phyloP scores from a whole-genome alignment of 2,329 filamentous ascomycete species.

The Colletotrichum sp. region DNA sequence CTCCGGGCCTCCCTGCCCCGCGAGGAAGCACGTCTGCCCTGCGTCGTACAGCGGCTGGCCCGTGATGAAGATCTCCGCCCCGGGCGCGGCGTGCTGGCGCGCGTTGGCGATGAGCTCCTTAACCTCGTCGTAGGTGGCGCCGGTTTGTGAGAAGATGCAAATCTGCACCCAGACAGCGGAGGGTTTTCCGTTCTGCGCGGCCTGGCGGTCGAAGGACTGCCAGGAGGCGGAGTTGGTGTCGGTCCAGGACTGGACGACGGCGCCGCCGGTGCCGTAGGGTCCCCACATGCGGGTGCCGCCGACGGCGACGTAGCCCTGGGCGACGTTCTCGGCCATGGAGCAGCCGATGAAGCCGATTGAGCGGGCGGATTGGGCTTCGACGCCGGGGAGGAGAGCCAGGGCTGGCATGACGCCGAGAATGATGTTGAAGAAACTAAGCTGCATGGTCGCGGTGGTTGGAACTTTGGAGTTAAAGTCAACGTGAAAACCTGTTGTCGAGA shows the following conservation, averaged over 20 bases:
- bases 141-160: not conserved
- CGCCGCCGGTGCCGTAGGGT: not conserved
- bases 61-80: not conserved
- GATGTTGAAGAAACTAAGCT: not conserved
- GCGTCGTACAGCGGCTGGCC: not conserved
- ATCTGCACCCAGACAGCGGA: not conserved
- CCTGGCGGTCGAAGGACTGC: not conserved
- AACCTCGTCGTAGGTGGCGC: not conserved
- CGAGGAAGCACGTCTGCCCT: not conserved
- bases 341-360: not conserved
- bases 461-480: accelerated
- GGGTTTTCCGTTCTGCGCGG: not conserved
- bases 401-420: not conserved
- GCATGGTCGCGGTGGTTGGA: not conserved
- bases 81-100: not conserved
- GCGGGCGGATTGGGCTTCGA: not conserved
- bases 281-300: not conserved
- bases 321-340: not conserved
- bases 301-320: not conserved
- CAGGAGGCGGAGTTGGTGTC: not conserved
- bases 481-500: accelerated
- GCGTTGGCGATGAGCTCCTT: not conserved
- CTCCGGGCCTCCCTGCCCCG: not conserved
- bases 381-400: not conserved
- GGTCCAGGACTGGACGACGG: not conserved